These are phyloP conservation scores for Annulohypoxylon stygium DNA, from an alignment of 495 filamentous ascomycete species.

Conservation along the genomic window DNA sequence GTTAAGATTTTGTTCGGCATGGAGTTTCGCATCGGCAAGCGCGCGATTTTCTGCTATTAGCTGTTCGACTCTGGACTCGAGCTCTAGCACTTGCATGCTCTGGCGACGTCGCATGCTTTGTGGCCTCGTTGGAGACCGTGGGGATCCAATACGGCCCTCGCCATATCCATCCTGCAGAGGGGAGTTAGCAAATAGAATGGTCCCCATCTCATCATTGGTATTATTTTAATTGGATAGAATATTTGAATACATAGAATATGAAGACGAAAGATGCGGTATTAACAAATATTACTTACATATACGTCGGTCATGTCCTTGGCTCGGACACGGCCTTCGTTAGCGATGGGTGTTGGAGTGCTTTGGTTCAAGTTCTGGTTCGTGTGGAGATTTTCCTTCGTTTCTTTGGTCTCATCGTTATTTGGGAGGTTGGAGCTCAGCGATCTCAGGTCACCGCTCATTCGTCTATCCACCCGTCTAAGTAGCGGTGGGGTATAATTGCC, in stretches of 20 bases:
- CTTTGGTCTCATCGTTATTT: slow-evolving; percentile 31
- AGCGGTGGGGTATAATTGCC: slow-evolving; percentile 71
- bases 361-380: slow-evolving; percentile 70
- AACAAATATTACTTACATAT: slow-evolving; percentile 76
- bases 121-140: slow-evolving; percentile 93
- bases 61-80: slow-evolving; percentile 80
- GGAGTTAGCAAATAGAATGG: slow-evolving; percentile 40
- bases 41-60: slow-evolving; percentile 83
- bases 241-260: background rate
- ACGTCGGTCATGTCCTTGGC: slow-evolving; percentile 90
- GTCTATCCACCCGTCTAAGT: slow-evolving; percentile 74
- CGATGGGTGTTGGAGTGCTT: slow-evolving; percentile 75
- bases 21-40: slow-evolving; percentile 76
- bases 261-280: slow-evolving; percentile 20
- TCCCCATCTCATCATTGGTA: slow-evolving; percentile 10
- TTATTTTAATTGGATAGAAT: background rate
- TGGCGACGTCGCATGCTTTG: slow-evolving; percentile 95
- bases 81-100: slow-evolving; percentile 94
- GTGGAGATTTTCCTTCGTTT: slow-evolving; percentile 55
- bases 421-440: slow-evolving; percentile 70
- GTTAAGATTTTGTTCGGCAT: slow-evolving; percentile 67
- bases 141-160: slow-evolving; percentile 86
- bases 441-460: slow-evolving; percentile 83
- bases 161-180: slow-evolving; percentile 87
- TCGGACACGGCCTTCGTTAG: slow-evolving; percentile 87